Conservation (phyloP, 441 rosid species). For the Sinapis alba region DNA sequence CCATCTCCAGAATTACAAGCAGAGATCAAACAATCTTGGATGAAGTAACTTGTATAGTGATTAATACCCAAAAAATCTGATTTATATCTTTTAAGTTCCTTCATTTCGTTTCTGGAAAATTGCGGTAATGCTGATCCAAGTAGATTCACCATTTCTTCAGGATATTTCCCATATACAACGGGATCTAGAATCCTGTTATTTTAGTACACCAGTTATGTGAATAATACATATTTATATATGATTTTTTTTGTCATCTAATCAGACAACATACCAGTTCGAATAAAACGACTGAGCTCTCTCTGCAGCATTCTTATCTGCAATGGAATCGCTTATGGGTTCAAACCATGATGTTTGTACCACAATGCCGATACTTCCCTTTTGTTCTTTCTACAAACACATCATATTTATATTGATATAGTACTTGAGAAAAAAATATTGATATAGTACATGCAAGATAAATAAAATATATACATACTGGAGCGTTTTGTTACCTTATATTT, state of each 20-base stretch:
- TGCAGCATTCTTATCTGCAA: constrained; percentile 52
- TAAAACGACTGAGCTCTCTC: constrained; percentile 64
- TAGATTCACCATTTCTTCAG: constrained; percentile 59
- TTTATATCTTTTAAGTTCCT: constrained; percentile 40
- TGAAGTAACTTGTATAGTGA: constrained; percentile 61
- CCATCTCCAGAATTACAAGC: constrained; percentile 57
- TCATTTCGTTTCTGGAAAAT: constrained; percentile 49
- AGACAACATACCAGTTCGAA: constrained; percentile 51
- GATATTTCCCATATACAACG: constrained; percentile 56
- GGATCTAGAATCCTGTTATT: constrained; percentile 67
- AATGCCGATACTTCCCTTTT: constrained; percentile 66
- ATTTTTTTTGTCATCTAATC: background rate
- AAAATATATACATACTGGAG: background rate
- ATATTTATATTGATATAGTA: background rate
- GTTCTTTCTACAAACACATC: constrained; percentile 44
- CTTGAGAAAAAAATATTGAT: background rate
- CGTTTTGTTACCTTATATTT: constrained; percentile 58
- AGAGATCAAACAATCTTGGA: constrained; percentile 57
- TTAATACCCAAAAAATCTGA: constrained; percentile 74
- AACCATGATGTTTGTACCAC: constrained; percentile 58
- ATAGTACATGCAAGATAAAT: background rate
- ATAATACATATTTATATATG: background rate
- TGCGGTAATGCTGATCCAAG: constrained; percentile 53
- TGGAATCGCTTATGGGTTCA: constrained; percentile 64
- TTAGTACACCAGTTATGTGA: background rate